Evolutionary conservation across 495 filamentous ascomycete species (phyloP).

Genomic region (Chaetomium tenue): DNA sequence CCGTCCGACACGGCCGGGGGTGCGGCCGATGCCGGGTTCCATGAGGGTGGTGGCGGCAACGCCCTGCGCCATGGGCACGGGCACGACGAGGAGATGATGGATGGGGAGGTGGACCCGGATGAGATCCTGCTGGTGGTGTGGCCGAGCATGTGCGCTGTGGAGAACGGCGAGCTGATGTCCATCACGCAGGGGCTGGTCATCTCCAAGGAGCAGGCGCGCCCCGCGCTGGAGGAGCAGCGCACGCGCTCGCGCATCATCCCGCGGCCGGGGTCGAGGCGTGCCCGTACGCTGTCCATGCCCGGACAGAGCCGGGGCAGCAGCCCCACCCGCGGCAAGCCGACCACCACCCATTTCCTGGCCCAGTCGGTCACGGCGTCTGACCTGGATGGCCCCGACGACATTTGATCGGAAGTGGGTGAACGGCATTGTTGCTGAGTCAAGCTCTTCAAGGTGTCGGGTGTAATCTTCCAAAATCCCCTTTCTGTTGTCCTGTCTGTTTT

Average conservation of each 20-base stretch:
- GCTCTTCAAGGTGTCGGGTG: background rate
- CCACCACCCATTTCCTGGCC: constrained; percentile 23
- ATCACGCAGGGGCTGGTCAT: constrained; percentile 42
- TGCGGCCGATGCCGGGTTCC: constrained; percentile 14
- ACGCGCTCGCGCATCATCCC: constrained; percentile 24
- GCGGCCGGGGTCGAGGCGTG: constrained; percentile 30
- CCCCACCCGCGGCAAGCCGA: constrained; percentile 17
- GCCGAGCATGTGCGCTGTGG: constrained; percentile 42
- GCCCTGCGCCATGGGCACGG: background rate
- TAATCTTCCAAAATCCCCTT: too few species aligned
- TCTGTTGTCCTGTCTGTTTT: background rate
- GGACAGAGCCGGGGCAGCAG: constrained; percentile 27
- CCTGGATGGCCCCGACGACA: constrained; percentile 6
- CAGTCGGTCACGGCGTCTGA: constrained; percentile 35
- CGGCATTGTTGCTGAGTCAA: background rate
- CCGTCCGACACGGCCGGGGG: constrained; percentile 8
- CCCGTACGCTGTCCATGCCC: constrained; percentile 36
- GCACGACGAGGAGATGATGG: constrained; percentile 19
- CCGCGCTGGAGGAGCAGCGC: constrained; percentile 37
- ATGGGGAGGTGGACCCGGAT: constrained; percentile 38
- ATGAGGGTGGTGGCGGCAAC: background rate
- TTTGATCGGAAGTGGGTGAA: background rate
- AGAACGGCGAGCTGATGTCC: constrained; percentile 37
- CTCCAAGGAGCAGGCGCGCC: constrained; percentile 40
- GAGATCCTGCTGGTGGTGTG: constrained; percentile 41